A percentile compares a stretch with the other conserved stretches of the same genome.
These are phyloP conservation scores for Trichophyton equinum DNA, from an alignment of 2,329 filamentous ascomycete genomes.

Conservation along the genomic window DNA sequence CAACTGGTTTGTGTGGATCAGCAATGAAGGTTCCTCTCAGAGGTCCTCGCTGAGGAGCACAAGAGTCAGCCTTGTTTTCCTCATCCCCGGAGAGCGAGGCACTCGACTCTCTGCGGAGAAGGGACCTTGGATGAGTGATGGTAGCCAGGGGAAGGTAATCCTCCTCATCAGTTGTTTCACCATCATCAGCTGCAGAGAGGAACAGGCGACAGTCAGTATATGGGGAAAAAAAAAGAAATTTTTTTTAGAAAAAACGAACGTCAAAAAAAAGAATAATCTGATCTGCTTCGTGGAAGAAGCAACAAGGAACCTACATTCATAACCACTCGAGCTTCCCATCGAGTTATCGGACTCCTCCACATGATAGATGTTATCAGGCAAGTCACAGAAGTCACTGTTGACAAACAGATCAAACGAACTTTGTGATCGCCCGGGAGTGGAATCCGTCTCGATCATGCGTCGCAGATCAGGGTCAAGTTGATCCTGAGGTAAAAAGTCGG, in stretches of 20 bases:
- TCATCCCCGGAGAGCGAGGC: slow-evolving; percentile 34
- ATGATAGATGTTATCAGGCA: slow-evolving; percentile 31
- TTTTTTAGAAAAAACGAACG: not conserved
- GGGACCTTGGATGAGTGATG: slow-evolving; percentile 37
- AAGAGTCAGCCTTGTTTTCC: slow-evolving; percentile 20
- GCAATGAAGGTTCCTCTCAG: slow-evolving; percentile 37
- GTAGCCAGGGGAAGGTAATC: slow-evolving; percentile 39
- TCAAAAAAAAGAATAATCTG: not conserved
- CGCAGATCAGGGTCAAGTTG: slow-evolving; percentile 60
- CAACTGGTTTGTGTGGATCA: slow-evolving; percentile 37
- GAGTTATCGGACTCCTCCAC: slow-evolving; percentile 34
- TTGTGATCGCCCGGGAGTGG: slow-evolving; percentile 14
- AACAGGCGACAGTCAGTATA: slow-evolving; percentile 1
- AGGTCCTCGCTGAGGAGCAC: slow-evolving; percentile 33
- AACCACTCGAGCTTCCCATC: slow-evolving; percentile 38
- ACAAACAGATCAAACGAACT: slow-evolving; percentile 23
- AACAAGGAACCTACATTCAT: slow-evolving; percentile 42
- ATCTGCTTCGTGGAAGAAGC: not conserved
- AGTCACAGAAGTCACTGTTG: slow-evolving; percentile 27
- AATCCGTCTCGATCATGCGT: slow-evolving; percentile 57
- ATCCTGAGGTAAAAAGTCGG: slow-evolving; percentile 67
- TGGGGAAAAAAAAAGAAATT: slow-evolving; percentile 13
- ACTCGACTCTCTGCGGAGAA: slow-evolving; percentile 39
- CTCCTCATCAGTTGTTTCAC: slow-evolving; percentile 50
- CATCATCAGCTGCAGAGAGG: slow-evolving; percentile 40